Percentiles rank a stretch among this genome's conserved stretches.
Evolutionary conservation across 2,329 filamentous ascomycete genomes (phyloP).

Genomic region (Epichloe sp.): DNA sequence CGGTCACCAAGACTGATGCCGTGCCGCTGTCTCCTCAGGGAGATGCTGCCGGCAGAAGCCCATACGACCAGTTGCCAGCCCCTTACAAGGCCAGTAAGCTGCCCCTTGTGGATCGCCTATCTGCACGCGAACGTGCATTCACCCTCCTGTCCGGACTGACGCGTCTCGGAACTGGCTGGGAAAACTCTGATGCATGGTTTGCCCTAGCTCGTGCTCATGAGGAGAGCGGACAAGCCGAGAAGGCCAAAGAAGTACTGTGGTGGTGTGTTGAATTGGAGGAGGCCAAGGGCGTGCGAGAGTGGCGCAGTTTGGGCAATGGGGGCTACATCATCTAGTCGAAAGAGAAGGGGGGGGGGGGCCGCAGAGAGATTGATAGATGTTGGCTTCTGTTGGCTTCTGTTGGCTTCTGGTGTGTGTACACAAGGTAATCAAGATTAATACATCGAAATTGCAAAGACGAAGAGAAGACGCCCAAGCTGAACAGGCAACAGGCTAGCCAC

Average conservation of each 20-base stretch:
- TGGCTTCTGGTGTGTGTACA: background rate
- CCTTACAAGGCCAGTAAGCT: conserved; percentile 48
- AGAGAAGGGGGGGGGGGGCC: too few relatives aligned
- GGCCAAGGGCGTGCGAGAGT: conserved; percentile 62
- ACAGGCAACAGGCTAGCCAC: too few relatives aligned
- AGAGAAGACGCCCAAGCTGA: too few relatives aligned
- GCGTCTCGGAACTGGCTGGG: conserved; percentile 78
- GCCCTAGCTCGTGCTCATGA: conserved; percentile 78
- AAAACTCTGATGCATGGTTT: conserved; percentile 87
- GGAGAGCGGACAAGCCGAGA: conserved; percentile 69
- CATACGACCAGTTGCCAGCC: conserved; percentile 30
- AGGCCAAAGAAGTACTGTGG: conserved; percentile 88
- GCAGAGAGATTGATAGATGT: background rate
- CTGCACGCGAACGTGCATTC: conserved; percentile 79
- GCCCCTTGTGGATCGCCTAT: conserved; percentile 67
- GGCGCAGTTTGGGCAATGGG: conserved; percentile 56
- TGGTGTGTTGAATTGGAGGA: conserved; percentile 97
- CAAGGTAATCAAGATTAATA: background rate
- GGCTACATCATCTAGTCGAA: conserved; percentile 41
- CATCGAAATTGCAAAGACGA: too few relatives aligned
- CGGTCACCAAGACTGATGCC: conserved; percentile 11
- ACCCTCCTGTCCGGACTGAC: conserved; percentile 71
- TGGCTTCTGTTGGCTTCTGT: background rate
- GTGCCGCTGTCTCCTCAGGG: conserved; percentile 8
- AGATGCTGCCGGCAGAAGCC: conserved; percentile 10